Conservation (phyloP, 202 grass and related monocot genomes). For the Schoenoplectus tabernaemontani region DNA sequence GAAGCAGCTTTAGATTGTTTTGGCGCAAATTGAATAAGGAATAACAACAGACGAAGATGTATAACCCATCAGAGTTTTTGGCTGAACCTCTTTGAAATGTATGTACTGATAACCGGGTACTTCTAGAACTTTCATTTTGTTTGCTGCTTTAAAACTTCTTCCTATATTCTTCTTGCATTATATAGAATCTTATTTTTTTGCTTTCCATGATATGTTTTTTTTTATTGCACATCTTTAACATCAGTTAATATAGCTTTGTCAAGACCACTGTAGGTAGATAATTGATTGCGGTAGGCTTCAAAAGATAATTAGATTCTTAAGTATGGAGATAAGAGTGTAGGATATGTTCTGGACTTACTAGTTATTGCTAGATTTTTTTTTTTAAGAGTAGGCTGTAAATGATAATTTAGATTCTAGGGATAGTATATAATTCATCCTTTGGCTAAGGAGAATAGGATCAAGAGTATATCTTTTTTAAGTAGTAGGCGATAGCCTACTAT, state of each 20-base stretch:
- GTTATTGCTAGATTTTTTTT: not conserved
- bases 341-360: not conserved
- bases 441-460: not conserved
- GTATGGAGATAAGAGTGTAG: not conserved
- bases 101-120: not conserved
- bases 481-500: too few relatives aligned
- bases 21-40: constrained; percentile 4
- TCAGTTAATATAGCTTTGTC: not conserved
- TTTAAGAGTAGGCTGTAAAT: not conserved
- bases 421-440: not conserved
- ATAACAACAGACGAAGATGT: constrained; percentile 15
- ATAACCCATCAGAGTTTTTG: constrained; percentile 1
- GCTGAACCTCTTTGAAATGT: constrained; percentile 11
- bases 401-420: not conserved
- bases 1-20: constrained; percentile 40
- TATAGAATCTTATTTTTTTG: not conserved
- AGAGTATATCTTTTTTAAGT: not conserved
- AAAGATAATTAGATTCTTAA: not conserved
- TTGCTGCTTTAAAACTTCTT: not conserved
- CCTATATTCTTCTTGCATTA: not conserved
- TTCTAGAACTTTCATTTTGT: not conserved
- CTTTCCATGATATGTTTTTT: not conserved
- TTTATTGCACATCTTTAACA: not conserved
- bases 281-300: not conserved
- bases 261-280: not conserved